Evolutionary conservation across 345 rosid species (phyloP), one percentile per base, ranked within the genome.

Genomic region (Triadica sebifera): DNA sequence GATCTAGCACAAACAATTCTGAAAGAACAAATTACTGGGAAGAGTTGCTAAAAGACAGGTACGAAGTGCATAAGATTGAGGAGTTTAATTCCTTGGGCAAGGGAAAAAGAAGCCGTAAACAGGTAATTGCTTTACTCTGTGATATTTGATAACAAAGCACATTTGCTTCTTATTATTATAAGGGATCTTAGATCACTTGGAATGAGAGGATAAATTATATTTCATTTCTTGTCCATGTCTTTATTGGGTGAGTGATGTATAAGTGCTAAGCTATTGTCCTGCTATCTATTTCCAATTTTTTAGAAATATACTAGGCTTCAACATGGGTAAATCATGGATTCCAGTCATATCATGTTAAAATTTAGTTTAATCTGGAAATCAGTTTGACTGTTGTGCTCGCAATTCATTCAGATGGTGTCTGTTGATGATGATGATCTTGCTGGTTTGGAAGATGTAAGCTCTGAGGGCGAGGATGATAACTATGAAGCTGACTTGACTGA

Each of bases 341-440:
- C 34, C 34, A 29, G 10, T 75, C 74, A 53, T 5, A n/a, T 46
- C 24, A 22, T 24, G 25, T 3, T 34, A 7, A 29, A 9, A 39
- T 50, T 49, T 58, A 34, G 1, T 47, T 47, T 59, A 20, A 15
- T 24, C 16, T 57, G 41, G 52, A 58, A 50, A 45, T 65, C 16
- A 29, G 68, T 63, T 50, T 22, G 41, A 74, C 22, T 51, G 6
- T 65, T 73, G 19, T 8, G 17, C 39, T 47, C 19, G 20, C 59
- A 53, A 53, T 22, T 68, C 47, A 25, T 85, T 64, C 84, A 96
- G 99, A 87, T 96, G 96, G 93, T 89, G 67, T 93, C 99, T 73
- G 88, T 93, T 73, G 98, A 96, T 80, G 99, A 96, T 10, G 99
- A 96, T 80, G 98, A 96, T 80, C 97, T 96, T 81, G 99, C 99